Evolutionary conservation across 129 eudicot genomes (phyloP), one percentile per base, ranked within the genome.

Genomic region (Chrysanthemum lavandulifolium): DNA sequence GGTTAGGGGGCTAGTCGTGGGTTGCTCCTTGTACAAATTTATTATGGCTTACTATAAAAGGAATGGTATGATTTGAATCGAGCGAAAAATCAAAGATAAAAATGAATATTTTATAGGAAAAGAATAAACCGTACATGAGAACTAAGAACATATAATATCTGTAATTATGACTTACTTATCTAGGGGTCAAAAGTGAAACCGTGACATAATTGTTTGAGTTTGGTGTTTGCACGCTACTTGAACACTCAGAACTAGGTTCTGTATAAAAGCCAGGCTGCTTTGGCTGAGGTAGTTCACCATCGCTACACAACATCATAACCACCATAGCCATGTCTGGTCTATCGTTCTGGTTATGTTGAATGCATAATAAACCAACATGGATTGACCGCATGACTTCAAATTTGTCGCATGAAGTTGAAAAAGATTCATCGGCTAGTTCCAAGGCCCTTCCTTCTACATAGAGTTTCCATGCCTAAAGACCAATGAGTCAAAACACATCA

Each of bases 401-500:
- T 14, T n/a, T 60, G 12, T 75, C 3, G 60, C 13, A 27, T 10
- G 74, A 21, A n/a, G 11, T 67, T 1, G 31, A 6, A 23, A 76
- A 1, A 25, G 59, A 54, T 76, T 16, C 11, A 59, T 76, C 69
- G 6, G 16, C 62, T 10, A 76, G 25, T 47, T 76, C 74, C 62
- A 68, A 57, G 6, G 54, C 13, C 52, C 50, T 76, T 13, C 74
- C 75, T 68, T 58, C 80, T 67, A n/a, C 47, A 57, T 58, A 29
- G n/a, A 68, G 80, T 59, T 18, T 76, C 80, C 74, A 59, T 45
- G 74, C 80, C 74, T 76, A 40, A 15, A 31, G 18, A 69, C 11
- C 45, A 15, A 69, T 36, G 18, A 69, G 64, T 31, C 11, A 29
- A 27, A 2, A 14, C 11, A 27, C 23, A 9, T 25, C 25, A 69